Conservation (phyloP, 305 asterid species). For the Andrographis paniculata region DNA sequence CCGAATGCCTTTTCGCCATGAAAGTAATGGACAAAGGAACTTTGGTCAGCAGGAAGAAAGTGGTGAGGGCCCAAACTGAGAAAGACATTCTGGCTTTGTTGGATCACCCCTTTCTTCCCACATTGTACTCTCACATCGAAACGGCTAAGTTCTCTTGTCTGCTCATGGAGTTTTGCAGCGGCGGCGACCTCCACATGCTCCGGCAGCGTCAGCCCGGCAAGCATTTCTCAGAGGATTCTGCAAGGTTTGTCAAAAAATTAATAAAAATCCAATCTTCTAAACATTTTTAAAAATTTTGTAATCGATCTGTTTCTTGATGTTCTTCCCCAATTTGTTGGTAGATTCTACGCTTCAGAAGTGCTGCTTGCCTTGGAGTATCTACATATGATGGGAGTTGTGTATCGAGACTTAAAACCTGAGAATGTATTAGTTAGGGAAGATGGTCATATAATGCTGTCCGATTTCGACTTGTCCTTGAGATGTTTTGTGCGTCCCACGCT, state of each 20-base stretch:
- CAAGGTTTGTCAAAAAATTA: conserved; percentile 43
- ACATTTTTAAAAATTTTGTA: too few species aligned
- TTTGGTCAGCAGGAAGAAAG: conserved; percentile 79
- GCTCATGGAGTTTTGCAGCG: conserved; percentile 94
- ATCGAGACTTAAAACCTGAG: conserved; percentile 88
- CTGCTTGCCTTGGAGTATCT: conserved; percentile 83
- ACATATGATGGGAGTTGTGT: conserved; percentile 95
- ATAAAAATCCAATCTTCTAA: background rate
- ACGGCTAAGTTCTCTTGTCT: conserved; percentile 87
- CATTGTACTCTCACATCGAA: conserved; percentile 85
- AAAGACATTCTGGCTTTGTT: conserved; percentile 69
- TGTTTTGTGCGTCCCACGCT: conserved; percentile 77
- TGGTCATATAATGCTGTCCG: conserved; percentile 91
- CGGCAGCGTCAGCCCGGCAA: conserved; percentile 84
- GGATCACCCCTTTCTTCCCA: conserved; percentile 94
- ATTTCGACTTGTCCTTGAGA: conserved; percentile 79
- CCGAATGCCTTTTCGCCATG: conserved; percentile 73
- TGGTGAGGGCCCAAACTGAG: conserved; percentile 85
- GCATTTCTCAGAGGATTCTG: conserved; percentile 87
- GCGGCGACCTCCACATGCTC: conserved; percentile 96
- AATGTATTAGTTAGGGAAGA: conserved; percentile 88
- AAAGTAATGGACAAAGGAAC: conserved; percentile 93
- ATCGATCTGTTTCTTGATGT: too few species aligned
- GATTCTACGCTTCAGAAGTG: conserved; percentile 91
- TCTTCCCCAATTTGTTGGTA: too few species aligned